phyloP scores from a whole-genome alignment of 176 grass and related monocot species.

The Zoysia pacifica region DNA sequence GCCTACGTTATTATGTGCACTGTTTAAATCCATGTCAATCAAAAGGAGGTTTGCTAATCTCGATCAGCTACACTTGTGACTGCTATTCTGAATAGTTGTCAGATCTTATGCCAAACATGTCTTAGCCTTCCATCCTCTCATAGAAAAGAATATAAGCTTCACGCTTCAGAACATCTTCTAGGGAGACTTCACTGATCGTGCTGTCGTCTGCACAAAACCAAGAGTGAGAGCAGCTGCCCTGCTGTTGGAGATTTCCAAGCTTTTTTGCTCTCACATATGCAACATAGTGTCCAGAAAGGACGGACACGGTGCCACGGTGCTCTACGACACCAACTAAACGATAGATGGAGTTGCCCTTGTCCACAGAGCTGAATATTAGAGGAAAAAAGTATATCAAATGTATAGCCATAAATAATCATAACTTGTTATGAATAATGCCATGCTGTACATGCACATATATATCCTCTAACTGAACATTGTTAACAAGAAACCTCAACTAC shows the following conservation, averaged over 20 bases:
- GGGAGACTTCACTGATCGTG: conserved; percentile 48
- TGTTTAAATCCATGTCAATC: background rate
- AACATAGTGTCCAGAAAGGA: conserved; percentile 50
- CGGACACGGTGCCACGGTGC: conserved; percentile 35
- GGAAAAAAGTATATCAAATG: background rate
- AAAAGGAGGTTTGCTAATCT: background rate
- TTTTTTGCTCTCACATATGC: conserved; percentile 56
- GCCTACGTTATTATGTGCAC: conserved; percentile 26
- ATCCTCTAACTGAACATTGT: conserved; percentile 1
- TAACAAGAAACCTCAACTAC: conserved; percentile 18
- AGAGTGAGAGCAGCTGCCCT: conserved; percentile 12
- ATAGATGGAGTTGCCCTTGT: conserved; percentile 40
- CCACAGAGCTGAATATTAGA: conserved; percentile 35
- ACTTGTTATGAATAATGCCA: conserved; percentile 1
- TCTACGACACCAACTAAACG: conserved; percentile 51
- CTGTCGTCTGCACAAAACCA: conserved; percentile 68
- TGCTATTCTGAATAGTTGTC: background rate
- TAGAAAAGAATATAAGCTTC: conserved; percentile 82
- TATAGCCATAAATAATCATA: conserved; percentile 18
- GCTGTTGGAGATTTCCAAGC: background rate
- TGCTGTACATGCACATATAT: conserved; percentile 2
- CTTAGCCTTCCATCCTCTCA: conserved; percentile 53
- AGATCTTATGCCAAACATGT: background rate
- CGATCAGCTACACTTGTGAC: background rate
- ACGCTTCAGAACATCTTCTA: conserved; percentile 58